Evolutionary conservation across 2,329 filamentous ascomycete species (phyloP).

Genomic region (Aspergillus novoparasiticus): DNA sequence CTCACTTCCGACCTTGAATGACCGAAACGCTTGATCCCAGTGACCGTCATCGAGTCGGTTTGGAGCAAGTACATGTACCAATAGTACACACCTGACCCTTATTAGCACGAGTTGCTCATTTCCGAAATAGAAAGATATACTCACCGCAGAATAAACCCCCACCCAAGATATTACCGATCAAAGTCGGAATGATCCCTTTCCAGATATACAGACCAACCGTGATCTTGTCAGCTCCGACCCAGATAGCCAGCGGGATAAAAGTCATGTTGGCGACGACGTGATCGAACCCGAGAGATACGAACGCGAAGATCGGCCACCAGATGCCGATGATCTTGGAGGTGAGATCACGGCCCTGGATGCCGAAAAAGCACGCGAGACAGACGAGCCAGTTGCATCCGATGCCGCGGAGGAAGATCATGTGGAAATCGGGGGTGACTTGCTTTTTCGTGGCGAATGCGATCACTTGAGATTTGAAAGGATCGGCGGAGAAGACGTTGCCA

Average conservation of each 20-base stretch:
- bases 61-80: constrained; percentile 51
- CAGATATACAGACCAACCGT: constrained; percentile 57
- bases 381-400: constrained; percentile 64
- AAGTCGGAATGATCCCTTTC: constrained; percentile 58
- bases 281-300: constrained; percentile 57
- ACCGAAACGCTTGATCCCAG: constrained; percentile 12
- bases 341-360: constrained; percentile 53
- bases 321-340: constrained; percentile 58
- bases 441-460: constrained; percentile 53
- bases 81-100: constrained; percentile 40
- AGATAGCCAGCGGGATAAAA: constrained; percentile 56
- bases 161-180: constrained; percentile 58
- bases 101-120: not conserved
- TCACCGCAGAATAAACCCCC: constrained; percentile 55
- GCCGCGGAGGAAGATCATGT: constrained; percentile 57
- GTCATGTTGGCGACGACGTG: constrained; percentile 63
- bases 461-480: constrained; percentile 49
- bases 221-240: constrained; percentile 47
- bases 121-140: not conserved
- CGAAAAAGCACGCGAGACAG: constrained; percentile 53
- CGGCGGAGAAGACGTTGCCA: constrained; percentile 49
- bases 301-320: constrained; percentile 60
- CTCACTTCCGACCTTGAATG: constrained; percentile 5
- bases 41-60: constrained; percentile 20
- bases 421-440: constrained; percentile 51